Evolutionary conservation across 768 basidiomycete genomes (phyloP), one percentile per base, ranked within the genome.

Genomic region (Filobasidium wieringae): DNA sequence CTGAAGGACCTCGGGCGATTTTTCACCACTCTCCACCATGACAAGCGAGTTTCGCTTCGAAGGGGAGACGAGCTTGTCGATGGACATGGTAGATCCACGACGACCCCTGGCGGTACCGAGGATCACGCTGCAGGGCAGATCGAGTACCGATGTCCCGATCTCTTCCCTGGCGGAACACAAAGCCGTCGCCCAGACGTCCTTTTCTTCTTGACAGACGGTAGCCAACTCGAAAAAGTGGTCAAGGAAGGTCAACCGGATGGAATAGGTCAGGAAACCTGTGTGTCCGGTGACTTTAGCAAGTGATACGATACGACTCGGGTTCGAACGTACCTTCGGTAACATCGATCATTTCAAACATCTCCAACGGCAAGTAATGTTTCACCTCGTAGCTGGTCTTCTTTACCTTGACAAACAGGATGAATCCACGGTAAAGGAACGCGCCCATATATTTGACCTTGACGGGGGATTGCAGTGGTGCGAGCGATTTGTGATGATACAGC

Each of bases 381-480:
- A 89, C 83, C 66, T 92, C 88, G 67, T 95, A 99, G 55, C 75
- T 76, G n/a, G 70, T 66, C 75, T 88, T 90, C 64, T 80, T 77
- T 37, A 91, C 84, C 75, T 93, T 96, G 63, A 83, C 88, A 43
- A 99, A 76, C 22, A 95, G 79, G 36, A 96, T 73, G 70, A 89
- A 96, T 11, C 87, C 89, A 11, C 86, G 84, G 33, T 91, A 99
- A 41, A 99, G 76, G 73, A 99, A 93, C 17, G 85, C 86, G 30
- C 87, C 91, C 26, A 88, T 79, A 71, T 95, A 96, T 73, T 87
- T 88, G 60, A 86, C 84, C 70, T 80, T 82, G 64, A 86, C 78
- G 31, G 79, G 64, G 67, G 78, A 39, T 71, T 76, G 54, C 75
- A 76, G 64, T 1, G 80, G 75, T 33, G 78, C 77, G 43, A 75